These are phyloP conservation scores for Blepharisma stoltei DNA, from an alignment of 73 alveolate genomes.

Conservation along the genomic window DNA sequence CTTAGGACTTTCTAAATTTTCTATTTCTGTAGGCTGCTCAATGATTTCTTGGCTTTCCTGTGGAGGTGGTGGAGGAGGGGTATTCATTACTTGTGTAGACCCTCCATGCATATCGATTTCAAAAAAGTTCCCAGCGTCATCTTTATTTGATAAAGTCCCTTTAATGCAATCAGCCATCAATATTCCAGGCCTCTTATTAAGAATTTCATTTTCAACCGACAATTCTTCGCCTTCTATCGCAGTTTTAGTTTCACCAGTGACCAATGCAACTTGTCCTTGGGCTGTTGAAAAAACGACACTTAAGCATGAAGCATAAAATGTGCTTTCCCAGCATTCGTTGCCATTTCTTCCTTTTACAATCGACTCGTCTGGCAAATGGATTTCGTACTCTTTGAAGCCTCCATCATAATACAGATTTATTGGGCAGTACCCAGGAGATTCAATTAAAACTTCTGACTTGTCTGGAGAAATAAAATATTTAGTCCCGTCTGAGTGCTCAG, in stretches of 20 bases:
- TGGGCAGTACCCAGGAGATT: slow-evolving; percentile 79
- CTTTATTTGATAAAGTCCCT: slow-evolving; percentile 72
- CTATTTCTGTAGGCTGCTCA: not conserved
- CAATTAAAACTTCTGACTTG: slow-evolving; percentile 62
- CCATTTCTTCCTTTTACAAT: slow-evolving; percentile 64
- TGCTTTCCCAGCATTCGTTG: slow-evolving; percentile 69
- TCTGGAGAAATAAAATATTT: slow-evolving; percentile 67
- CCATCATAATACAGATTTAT: slow-evolving; percentile 65
- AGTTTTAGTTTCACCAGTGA: slow-evolving; percentile 67
- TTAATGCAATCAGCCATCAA: slow-evolving; percentile 64
- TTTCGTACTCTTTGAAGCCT: slow-evolving; percentile 78
- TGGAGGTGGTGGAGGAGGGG: slow-evolving; percentile 42
- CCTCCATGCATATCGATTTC: slow-evolving; percentile 73
- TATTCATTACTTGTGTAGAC: slow-evolving; percentile 41
- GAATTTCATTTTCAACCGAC: slow-evolving; percentile 76
- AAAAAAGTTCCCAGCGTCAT: slow-evolving; percentile 79
- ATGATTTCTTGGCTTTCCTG: slow-evolving; percentile 53
- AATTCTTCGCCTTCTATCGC: slow-evolving; percentile 58
- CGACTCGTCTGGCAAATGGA: slow-evolving; percentile 72
- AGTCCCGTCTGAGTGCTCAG: slow-evolving; percentile 87
- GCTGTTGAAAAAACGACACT: slow-evolving; percentile 65
- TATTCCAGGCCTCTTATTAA: slow-evolving; percentile 76
- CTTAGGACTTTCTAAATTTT: slow-evolving; percentile 33
- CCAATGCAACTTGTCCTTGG: slow-evolving; percentile 75
- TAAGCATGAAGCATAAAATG: slow-evolving; percentile 63